Base-by-base conservation (phyloP, 495 filamentous ascomycete species). In the Talaromyces liani region DNA sequence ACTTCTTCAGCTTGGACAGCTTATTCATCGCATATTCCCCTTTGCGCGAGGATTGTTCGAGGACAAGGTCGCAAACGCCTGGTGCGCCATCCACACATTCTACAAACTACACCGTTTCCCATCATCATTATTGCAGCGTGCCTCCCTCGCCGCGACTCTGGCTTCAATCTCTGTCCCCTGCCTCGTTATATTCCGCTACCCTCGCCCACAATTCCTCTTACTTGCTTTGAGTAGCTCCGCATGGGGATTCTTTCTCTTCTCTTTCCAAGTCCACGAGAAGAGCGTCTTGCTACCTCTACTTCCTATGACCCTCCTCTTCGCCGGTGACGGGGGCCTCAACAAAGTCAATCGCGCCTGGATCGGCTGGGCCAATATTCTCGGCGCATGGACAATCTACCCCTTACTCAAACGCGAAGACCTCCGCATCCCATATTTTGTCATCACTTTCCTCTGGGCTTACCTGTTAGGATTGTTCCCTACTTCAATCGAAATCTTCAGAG, bases 181-280 rank as follows among this genome's bases (percentile, higher is more conserved):
- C 65, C 74, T 85, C 14, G 81, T 96, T 58, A 80, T 97, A 10
- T 91, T 97, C 71, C 76, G 88, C 57, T 85, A 88, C 31, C 95
- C 95, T 0, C 82, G 83, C 12, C 91, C 88, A 60, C 84, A 87
- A 7, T 78, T 95, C 22, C 75, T 97, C 2, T 91, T 91, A 3
- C 84, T 89, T 8, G 91, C 89, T 0, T 79, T 97, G 18, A 88
- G 92, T 2, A 81, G 87, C 16, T 91, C 88, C 0, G 88, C 93
- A 1, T 98, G 94, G 94, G 94, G 90, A 2, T 98, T 98, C 79
- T 98, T 97, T 74, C 77, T 98, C 10, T 97, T 92, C 74, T 93
- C 90, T 60, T 98, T 96, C 75, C 94, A 98, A 67, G 94, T 98
- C 0, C 94, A 98, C 72, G 94, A 98, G 75, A 98, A 98, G 78